Conservation (phyloP, 2,329 filamentous ascomycete genomes). For the Epichloe glyceriae region DNA sequence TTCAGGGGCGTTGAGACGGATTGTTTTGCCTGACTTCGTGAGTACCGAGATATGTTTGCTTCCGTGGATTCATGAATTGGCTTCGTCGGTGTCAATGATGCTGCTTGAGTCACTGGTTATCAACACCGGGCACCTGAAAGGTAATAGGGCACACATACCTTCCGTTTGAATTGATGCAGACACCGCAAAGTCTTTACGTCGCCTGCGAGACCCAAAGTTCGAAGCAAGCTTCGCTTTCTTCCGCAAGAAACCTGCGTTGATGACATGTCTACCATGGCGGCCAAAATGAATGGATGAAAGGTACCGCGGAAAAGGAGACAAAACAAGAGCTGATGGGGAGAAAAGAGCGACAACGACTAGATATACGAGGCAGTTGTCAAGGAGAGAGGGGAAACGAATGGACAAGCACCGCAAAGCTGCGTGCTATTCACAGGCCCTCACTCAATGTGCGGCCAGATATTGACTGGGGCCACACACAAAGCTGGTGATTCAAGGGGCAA, state of each 20-base stretch:
- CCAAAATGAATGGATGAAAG: constrained; percentile 4
- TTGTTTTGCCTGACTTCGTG: not conserved
- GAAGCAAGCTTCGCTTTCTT: constrained; percentile 19
- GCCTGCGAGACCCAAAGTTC: constrained; percentile 15
- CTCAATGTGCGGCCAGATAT: not conserved
- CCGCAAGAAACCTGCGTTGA: constrained; percentile 15
- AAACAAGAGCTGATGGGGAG: not conserved
- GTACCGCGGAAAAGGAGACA: not conserved
- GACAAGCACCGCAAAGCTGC: constrained; percentile 2
- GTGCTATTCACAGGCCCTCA: not conserved
- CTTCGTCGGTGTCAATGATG: not conserved
- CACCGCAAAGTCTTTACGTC: constrained; percentile 11
- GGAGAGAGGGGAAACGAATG: constrained; percentile 3
- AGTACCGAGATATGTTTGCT: not conserved
- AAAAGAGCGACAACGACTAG: constrained; percentile 4
- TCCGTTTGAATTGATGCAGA: constrained; percentile 8
- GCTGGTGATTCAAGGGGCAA: not conserved
- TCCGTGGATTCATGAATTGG: not conserved
- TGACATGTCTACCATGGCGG: constrained; percentile 12
- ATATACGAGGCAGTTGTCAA: not conserved
- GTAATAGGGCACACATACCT: constrained; percentile 7
- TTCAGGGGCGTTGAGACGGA: not conserved
- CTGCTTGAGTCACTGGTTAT: not conserved
- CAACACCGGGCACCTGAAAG: not conserved
- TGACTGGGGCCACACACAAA: not conserved